These are phyloP conservation scores for Cladosporium colombiae DNA, from an alignment of 2,329 filamentous ascomycete species.

Conservation along the genomic window DNA sequence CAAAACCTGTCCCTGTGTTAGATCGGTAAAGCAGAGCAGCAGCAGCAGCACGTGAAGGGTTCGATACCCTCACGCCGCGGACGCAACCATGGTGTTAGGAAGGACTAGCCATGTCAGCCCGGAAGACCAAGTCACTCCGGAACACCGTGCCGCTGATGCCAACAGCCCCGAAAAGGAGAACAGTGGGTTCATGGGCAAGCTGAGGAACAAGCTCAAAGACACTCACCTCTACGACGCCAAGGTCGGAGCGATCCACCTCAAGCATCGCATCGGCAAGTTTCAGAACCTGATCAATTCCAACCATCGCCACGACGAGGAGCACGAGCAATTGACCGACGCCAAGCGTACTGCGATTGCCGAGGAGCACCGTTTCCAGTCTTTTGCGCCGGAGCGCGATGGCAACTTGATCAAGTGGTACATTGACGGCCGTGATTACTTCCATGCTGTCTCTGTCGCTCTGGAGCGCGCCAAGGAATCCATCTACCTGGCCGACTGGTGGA, in stretches of 20 bases:
- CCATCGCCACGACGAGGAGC: constrained; percentile 90
- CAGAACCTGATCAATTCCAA: constrained; percentile 75
- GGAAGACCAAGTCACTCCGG: constrained; percentile 9
- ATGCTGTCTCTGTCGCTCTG: constrained; percentile 85
- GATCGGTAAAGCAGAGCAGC: background rate
- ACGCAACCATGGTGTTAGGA: constrained; percentile 7
- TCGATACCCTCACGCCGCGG: background rate
- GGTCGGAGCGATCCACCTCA: constrained; percentile 58
- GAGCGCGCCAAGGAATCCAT: constrained; percentile 89
- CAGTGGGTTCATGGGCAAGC: constrained; percentile 20
- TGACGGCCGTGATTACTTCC: constrained; percentile 92
- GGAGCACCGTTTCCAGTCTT: constrained; percentile 82
- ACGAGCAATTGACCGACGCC: constrained; percentile 79
- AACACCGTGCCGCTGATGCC: background rate
- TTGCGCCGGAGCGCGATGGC: constrained; percentile 80
- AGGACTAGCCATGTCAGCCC: constrained; percentile 6
- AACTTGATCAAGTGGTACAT: constrained; percentile 95
- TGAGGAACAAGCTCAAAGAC: constrained; percentile 49
- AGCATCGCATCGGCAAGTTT: constrained; percentile 65
- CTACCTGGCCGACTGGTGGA: constrained; percentile 97
- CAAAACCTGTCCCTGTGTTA: background rate
- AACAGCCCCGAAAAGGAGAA: constrained; percentile 5
- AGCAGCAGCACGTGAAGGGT: background rate
- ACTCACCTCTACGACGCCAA: constrained; percentile 44
- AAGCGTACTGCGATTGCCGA: constrained; percentile 74